These are phyloP conservation scores for Nakaseomyces sp. DNA, from an alignment of 1,139 yeast species.

Conservation along the genomic window DNA sequence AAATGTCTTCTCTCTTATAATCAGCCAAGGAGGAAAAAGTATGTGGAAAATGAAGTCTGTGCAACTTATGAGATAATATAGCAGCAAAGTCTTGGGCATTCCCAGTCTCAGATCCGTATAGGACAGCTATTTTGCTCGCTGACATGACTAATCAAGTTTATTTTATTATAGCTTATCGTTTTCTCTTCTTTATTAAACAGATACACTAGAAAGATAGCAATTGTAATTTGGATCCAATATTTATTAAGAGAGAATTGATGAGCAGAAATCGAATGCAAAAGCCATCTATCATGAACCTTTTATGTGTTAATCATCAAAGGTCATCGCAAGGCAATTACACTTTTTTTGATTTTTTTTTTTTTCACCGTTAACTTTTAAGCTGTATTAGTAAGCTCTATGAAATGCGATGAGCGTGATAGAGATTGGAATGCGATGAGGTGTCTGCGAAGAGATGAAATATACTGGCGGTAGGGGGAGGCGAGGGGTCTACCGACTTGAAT, in stretches of 20 bases:
- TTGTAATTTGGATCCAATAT: too few species aligned
- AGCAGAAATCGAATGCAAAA: neutral
- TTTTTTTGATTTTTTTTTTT: slow-evolving; percentile 2
- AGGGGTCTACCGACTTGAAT: too few species aligned
- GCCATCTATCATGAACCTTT: neutral
- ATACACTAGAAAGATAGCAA: too few species aligned
- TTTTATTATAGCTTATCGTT: neutral
- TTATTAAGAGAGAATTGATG: neutral
- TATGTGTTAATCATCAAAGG: neutral
- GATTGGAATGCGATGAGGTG: too few species aligned
- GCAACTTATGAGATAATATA: slow-evolving; percentile 48
- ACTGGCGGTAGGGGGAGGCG: too few species aligned
- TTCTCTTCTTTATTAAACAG: too few species aligned
- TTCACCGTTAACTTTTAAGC: neutral
- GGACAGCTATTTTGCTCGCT: slow-evolving; percentile 40
- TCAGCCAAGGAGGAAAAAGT: slow-evolving; percentile 52
- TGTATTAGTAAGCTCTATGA: slow-evolving; percentile 3
- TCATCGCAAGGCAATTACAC: slow-evolving; percentile 2
- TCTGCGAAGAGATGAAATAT: neutral
- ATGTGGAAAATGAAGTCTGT: slow-evolving; percentile 48
- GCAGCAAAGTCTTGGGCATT: slow-evolving; percentile 82
- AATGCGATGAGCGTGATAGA: too few species aligned
- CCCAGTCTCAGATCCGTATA: slow-evolving; percentile 92
- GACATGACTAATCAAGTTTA: slow-evolving; percentile 7
- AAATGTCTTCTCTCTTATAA: slow-evolving; percentile 43